Percentiles rank a stretch among this genome's conserved stretches.
These are phyloP conservation scores for Colletotrichum sp. DNA, from an alignment of 2,329 filamentous ascomycete genomes.

Conservation along the genomic window DNA sequence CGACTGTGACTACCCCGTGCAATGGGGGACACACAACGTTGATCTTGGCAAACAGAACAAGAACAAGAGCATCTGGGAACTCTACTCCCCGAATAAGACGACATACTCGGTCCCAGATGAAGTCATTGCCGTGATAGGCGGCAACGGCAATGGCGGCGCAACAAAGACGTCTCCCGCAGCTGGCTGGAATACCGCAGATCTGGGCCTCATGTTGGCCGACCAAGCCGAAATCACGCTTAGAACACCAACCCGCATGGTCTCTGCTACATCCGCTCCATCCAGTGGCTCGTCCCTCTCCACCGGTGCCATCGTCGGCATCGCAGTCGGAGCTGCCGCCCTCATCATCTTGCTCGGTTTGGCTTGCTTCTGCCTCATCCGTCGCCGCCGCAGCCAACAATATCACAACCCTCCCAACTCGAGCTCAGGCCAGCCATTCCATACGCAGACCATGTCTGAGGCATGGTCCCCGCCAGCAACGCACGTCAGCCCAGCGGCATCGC, in stretches of 20 bases:
- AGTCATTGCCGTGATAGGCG: slow-evolving; percentile 56
- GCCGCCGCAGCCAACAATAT: slow-evolving; percentile 23
- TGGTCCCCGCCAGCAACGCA: slow-evolving; percentile 19
- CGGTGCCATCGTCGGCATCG: slow-evolving; percentile 51
- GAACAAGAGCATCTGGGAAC: slow-evolving; percentile 53
- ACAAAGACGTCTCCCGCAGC: slow-evolving; percentile 53
- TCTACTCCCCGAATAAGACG: slow-evolving; percentile 54
- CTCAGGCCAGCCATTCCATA: slow-evolving; percentile 6
- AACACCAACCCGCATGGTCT: slow-evolving; percentile 53
- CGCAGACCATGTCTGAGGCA: slow-evolving; percentile 13
- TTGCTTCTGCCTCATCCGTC: slow-evolving; percentile 35
- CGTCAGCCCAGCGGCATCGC: neutral
- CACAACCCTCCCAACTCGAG: neutral
- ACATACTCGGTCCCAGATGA: slow-evolving; percentile 59
- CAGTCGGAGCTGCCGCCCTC: slow-evolving; percentile 36
- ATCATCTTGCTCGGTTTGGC: slow-evolving; percentile 24
- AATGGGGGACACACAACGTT: slow-evolving; percentile 62
- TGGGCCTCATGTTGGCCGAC: slow-evolving; percentile 58
- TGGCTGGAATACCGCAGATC: slow-evolving; percentile 56
- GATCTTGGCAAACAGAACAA: slow-evolving; percentile 57
- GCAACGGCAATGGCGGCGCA: slow-evolving; percentile 55
- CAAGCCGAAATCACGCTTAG: slow-evolving; percentile 50
- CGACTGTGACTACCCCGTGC: slow-evolving; percentile 56
- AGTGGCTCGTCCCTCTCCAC: slow-evolving; percentile 29
- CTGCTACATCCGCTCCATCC: neutral